Evolutionary conservation across 1,284 basidiomycete species (phyloP), one percentile per base, ranked within the genome.

Genomic region (Boletus calvinii): DNA sequence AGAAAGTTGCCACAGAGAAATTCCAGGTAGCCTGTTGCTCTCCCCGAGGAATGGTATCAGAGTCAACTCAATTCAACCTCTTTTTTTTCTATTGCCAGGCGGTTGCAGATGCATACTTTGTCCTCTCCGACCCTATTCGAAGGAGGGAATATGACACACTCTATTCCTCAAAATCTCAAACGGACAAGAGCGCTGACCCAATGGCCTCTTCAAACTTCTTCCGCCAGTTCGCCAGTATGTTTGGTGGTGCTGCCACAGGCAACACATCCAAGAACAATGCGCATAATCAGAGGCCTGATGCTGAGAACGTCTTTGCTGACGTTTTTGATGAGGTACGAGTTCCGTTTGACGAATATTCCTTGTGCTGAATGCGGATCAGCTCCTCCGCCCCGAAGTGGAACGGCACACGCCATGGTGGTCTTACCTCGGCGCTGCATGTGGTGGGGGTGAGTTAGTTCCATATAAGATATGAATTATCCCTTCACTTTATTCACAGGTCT

Each of bases 61-160:
- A 32, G 22, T 41, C 32, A 32, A 36, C 52, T 43, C 20, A 45
- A 29, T 22, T 35, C 34, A 22, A 34, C 26, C 11, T 40, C 39
- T 34, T 20, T 38, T 38, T 17, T 18, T 24, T 26, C 46, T 15
- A 11, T 32, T 52, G 29, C 39, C 65, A 92, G 89, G 85, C 86
- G 12, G 87, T 98, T 55, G 93, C 95, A 46, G 94, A 98, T 73
- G 95, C 95, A 10, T 98, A 98, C 75, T 98, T 94, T 69, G 91
- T 97, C 8, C 82, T 98, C 24, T 95, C 92, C 1, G 92, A 98
- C 71, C 71, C 83, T 2, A 76, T 84, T 38, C 78, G 94, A 48
- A 80, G 90, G 49, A 75, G 69, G 59, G 94, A 98, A 71, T 98
- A 98, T 65, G 93, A 95, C 62, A 62, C 66, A 0, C 75, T 94